Evolutionary conservation across 1,284 basidiomycete species (phyloP).

Genomic region (Schizophyllum commune): DNA sequence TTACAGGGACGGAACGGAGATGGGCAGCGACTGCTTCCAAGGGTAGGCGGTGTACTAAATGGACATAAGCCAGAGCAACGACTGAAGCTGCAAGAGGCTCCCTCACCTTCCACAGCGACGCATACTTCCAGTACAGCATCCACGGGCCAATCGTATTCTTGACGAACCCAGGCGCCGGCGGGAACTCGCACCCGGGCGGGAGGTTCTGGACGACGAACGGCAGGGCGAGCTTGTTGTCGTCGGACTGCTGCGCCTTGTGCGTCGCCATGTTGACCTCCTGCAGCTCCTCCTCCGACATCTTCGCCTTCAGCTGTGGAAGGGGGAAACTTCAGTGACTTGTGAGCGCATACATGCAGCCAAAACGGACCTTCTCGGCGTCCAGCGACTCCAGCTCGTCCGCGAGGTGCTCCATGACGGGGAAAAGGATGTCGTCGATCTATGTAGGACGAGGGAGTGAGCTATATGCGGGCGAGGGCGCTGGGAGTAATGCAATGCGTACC

Average conservation of each 20-base stretch:
- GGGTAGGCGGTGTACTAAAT: slow-evolving; percentile 12
- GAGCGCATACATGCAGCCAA: background rate
- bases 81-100: background rate
- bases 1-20: slow-evolving; percentile 1
- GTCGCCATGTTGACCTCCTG: slow-evolving; percentile 9
- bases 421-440: slow-evolving; percentile 12
- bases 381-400: slow-evolving; percentile 14
- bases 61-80: background rate
- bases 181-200: slow-evolving; percentile 13
- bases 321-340: background rate
- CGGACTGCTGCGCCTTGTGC: slow-evolving; percentile 8
- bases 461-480: too few relatives aligned
- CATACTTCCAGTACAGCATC: slow-evolving; percentile 15
- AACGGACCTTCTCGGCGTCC: slow-evolving; percentile 4
- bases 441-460: background rate
- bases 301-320: slow-evolving; percentile 7
- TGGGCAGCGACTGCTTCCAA: slow-evolving; percentile 7
- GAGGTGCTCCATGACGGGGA: slow-evolving; percentile 14
- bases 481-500: background rate
- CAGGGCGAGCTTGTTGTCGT: slow-evolving; percentile 11
- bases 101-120: slow-evolving; percentile 12
- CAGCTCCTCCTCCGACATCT: slow-evolving; percentile 12
- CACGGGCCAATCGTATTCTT: slow-evolving; percentile 11
- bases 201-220: slow-evolving; percentile 14
- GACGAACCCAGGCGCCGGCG: slow-evolving; percentile 14